phyloP scores from a whole-genome alignment of 2,329 filamentous ascomycete genomes.

The Nigrospora osmanthi region DNA sequence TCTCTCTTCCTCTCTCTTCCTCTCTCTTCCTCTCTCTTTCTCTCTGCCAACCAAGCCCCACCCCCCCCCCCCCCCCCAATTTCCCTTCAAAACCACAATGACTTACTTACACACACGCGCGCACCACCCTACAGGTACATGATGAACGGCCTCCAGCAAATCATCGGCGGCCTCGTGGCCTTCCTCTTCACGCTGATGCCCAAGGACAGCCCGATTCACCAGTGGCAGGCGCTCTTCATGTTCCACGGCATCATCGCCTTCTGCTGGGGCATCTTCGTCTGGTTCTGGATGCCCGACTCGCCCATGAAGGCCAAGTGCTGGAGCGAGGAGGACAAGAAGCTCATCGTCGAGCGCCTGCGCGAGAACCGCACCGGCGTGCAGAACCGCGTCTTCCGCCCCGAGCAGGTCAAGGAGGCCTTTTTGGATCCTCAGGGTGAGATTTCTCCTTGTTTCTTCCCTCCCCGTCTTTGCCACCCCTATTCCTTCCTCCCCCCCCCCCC shows the following conservation, averaged over 20 bases:
- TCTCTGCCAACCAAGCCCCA: no score
- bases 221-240: conserved; percentile 65
- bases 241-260: conserved; percentile 56
- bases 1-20: no score
- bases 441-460: no score
- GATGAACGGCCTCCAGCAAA: conserved; percentile 70
- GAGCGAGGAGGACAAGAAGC: conserved; percentile 54
- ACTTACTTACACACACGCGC: not conserved
- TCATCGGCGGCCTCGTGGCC: conserved; percentile 62
- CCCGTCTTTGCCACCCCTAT: not conserved
- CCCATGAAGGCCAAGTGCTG: conserved; percentile 68
- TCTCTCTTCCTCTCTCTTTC: no score
- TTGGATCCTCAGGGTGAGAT: conserved; percentile 49
- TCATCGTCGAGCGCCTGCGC: conserved; percentile 54
- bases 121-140: conserved; percentile 62
- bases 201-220: conserved; percentile 40
- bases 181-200: conserved; percentile 53
- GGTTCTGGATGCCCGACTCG: conserved; percentile 58
- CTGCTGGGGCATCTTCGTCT: conserved; percentile 56
- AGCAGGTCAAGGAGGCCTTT: conserved; percentile 43
- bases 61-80: no score
- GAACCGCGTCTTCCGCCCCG: conserved; percentile 39
- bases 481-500: no score
- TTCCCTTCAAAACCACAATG: no score
- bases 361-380: conserved; percentile 55